A percentile compares a stretch with the other conserved stretches of the same genome.
These are phyloP conservation scores for Neurospora sp. DNA, from an alignment of 495 filamentous ascomycete genomes.

Conservation along the genomic window DNA sequence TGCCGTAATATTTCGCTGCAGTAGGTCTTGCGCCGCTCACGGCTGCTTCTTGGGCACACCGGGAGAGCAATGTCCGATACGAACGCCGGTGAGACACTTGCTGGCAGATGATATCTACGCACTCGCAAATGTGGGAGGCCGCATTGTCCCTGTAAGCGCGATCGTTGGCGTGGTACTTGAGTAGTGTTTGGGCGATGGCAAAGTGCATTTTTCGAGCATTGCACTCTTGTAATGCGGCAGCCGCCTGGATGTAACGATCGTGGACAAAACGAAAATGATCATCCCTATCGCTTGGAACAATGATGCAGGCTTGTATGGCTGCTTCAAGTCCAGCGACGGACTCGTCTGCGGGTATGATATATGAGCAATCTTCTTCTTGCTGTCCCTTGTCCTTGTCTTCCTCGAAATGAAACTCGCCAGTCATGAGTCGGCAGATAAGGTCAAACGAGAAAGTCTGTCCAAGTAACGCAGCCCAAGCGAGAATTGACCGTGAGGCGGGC, in stretches of 20 bases:
- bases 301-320: conserved; percentile 63
- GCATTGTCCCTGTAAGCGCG: conserved; percentile 52
- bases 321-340: conserved; percentile 68
- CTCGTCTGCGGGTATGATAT: conserved; percentile 35
- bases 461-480: conserved; percentile 77
- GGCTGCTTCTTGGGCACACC: conserved; percentile 63
- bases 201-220: conserved; percentile 77
- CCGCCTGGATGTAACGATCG: conserved; percentile 72
- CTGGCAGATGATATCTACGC: conserved; percentile 59
- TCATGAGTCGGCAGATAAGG: conserved; percentile 66
- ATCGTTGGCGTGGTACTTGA: conserved; percentile 54
- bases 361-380: conserved; percentile 10
- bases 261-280: conserved; percentile 70
- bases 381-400: conserved; percentile 25
- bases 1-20: conserved; percentile 66
- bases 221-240: conserved; percentile 57
- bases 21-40: conserved; percentile 72
- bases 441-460: conserved; percentile 73
- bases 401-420: conserved; percentile 50
- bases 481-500: conserved; percentile 56
- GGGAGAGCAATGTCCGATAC: conserved; percentile 64
- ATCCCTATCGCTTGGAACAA: conserved; percentile 65
- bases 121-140: conserved; percentile 66
- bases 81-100: conserved; percentile 46
- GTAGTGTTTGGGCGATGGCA: conserved; percentile 66